phyloP scores from a whole-genome alignment of 176 grass and related monocot genomes.

The Carex littledalei region DNA sequence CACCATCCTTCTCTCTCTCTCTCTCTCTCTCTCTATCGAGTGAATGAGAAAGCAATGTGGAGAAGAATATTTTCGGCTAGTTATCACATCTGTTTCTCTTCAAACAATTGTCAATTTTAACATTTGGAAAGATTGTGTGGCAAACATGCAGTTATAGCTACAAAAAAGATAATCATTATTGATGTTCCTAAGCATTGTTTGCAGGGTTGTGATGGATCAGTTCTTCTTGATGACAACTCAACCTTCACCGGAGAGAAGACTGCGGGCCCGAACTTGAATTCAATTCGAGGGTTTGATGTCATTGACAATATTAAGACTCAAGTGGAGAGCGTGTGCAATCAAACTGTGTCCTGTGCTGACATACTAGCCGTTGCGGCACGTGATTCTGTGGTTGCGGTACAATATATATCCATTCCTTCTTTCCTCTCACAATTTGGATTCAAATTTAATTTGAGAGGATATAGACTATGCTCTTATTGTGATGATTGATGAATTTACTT shows the following conservation, averaged over 20 bases:
- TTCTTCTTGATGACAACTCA: constrained; percentile 47
- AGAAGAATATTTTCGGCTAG: background rate
- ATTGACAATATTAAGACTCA: constrained; percentile 48
- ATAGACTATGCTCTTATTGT: background rate
- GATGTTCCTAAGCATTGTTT: background rate
- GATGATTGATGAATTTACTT: background rate
- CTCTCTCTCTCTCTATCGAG: background rate
- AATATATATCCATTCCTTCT: background rate
- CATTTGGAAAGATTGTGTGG: background rate
- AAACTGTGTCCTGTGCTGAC: constrained; percentile 78
- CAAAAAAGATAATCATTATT: background rate
- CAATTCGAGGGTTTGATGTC: constrained; percentile 52
- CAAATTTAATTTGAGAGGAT: background rate
- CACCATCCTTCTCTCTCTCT: background rate
- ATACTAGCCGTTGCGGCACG: constrained; percentile 63
- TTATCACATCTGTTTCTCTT: background rate
- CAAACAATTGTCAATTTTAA: background rate
- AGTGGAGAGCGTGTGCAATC: constrained; percentile 44
- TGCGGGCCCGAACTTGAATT: constrained; percentile 27
- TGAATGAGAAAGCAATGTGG: background rate
- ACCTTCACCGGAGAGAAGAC: constrained; percentile 54
- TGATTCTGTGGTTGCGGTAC: constrained; percentile 56
- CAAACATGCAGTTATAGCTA: background rate
- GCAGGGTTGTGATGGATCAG: constrained; percentile 63
- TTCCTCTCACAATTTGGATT: background rate